Evolutionary conservation across 306 rosid genomes (phyloP).

Genomic region (Quercus ilex): DNA sequence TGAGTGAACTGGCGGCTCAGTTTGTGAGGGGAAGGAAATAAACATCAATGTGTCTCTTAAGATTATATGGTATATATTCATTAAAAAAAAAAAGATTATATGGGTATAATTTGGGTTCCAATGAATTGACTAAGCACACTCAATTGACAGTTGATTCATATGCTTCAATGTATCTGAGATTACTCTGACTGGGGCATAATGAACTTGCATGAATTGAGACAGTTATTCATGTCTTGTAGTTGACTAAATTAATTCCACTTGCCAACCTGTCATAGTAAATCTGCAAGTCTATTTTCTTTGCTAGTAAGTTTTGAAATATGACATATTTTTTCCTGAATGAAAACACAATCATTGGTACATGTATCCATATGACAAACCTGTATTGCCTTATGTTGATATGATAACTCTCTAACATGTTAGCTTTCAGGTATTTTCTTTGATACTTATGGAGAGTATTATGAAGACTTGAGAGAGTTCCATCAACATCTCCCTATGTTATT

Average conservation of each 20-base stretch:
- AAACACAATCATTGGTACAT: neutral
- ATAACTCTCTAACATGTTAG: constrained; percentile 5
- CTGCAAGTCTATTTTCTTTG: neutral
- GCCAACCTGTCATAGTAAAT: neutral
- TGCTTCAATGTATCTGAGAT: neutral
- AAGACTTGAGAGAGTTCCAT: constrained; percentile 89
- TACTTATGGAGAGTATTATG: constrained; percentile 92
- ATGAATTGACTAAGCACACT: neutral
- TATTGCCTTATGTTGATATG: neutral
- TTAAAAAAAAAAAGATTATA: neutral
- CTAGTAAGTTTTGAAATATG: neutral
- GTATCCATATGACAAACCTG: neutral
- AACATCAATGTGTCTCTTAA: neutral
- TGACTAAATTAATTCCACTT: neutral
- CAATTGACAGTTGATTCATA: neutral
- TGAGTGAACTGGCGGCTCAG: neutral
- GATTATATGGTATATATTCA: no score
- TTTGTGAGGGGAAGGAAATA: neutral
- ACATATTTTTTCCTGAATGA: neutral
- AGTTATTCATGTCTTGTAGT: neutral
- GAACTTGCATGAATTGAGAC: neutral
- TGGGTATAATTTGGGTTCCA: neutral
- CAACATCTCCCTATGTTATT: constrained; percentile 72
- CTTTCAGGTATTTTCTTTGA: constrained; percentile 88
- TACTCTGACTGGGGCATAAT: neutral